These are phyloP conservation scores for Geranium rotundifolium DNA, from an alignment of 345 rosid species.

Conservation along the genomic window DNA sequence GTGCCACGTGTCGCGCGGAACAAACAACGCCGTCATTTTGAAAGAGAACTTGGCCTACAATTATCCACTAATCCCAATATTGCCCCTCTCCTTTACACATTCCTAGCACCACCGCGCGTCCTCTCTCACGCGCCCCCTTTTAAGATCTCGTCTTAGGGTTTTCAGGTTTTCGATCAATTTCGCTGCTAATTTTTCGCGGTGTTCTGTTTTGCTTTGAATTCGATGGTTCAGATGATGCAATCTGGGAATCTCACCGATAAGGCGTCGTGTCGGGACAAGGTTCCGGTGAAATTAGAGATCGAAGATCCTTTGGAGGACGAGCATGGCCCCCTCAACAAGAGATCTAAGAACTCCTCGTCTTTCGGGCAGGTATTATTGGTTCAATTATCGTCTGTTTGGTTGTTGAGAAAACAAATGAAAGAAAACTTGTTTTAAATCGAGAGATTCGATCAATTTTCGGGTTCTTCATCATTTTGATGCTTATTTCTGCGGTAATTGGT, in stretches of 20 bases:
- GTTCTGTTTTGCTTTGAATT: constrained; percentile 1
- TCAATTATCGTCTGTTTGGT: neutral
- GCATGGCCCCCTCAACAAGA: constrained; percentile 55
- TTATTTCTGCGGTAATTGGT: neutral
- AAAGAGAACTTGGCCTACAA: constrained; percentile 14
- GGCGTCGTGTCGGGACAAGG: constrained; percentile 33
- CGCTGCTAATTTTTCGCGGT: too few species aligned
- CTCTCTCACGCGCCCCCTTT: neutral
- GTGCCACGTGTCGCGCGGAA: constrained; percentile 19
- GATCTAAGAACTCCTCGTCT: constrained; percentile 42
- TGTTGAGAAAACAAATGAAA: neutral
- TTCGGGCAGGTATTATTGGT: constrained; percentile 26
- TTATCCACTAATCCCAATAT: constrained; percentile 18
- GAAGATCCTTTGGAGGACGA: constrained; percentile 70
- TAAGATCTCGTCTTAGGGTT: constrained; percentile 20
- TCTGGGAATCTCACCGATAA: constrained; percentile 39
- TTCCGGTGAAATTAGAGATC: constrained; percentile 80
- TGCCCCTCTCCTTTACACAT: neutral
- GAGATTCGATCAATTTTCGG: neutral
- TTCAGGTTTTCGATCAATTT: constrained; percentile 14
- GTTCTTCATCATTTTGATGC: neutral
- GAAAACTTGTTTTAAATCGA: neutral
- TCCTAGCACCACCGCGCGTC: neutral
- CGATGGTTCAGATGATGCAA: constrained; percentile 77
- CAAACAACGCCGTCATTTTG: constrained; percentile 23